Conservation (phyloP, 176 grass and related monocot genomes). For the Hordeum marinum region DNA sequence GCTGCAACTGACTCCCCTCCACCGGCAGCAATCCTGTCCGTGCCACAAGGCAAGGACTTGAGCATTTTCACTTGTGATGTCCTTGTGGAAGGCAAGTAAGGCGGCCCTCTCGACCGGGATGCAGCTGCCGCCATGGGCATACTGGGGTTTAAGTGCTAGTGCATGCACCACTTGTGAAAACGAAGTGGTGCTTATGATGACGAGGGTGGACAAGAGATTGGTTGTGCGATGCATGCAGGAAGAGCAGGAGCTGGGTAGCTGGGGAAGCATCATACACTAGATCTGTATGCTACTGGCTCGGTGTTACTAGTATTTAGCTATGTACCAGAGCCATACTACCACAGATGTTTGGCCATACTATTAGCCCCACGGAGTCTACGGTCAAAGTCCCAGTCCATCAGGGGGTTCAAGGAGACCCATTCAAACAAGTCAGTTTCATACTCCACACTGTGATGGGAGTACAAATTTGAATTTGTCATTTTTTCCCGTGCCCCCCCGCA, state of each 20-base stretch:
- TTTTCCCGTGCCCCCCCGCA: too few species aligned
- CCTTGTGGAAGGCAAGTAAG: constrained; percentile 25
- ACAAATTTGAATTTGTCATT: too few species aligned
- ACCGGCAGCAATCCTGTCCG: constrained; percentile 20
- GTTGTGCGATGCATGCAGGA: background rate
- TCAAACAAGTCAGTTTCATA: too few species aligned
- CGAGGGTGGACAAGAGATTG: background rate
- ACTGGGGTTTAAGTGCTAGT: background rate
- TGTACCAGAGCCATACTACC: background rate
- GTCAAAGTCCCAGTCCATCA: background rate
- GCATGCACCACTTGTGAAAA: background rate
- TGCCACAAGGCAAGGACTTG: constrained; percentile 17
- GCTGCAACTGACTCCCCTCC: constrained; percentile 30
- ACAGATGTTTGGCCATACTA: background rate
- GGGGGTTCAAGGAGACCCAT: too few species aligned
- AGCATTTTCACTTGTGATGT: background rate
- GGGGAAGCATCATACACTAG: too few species aligned
- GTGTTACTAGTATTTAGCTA: too few species aligned
- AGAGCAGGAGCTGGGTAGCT: background rate
- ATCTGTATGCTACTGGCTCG: too few species aligned
- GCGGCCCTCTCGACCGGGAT: constrained; percentile 15
- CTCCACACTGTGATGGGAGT: too few species aligned
- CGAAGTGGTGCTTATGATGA: background rate
- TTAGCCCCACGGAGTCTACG: background rate
- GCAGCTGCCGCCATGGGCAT: background rate